phyloP scores from a whole-genome alignment of 1,284 basidiomycete genomes.

The Cryptococcus wingfieldii region DNA sequence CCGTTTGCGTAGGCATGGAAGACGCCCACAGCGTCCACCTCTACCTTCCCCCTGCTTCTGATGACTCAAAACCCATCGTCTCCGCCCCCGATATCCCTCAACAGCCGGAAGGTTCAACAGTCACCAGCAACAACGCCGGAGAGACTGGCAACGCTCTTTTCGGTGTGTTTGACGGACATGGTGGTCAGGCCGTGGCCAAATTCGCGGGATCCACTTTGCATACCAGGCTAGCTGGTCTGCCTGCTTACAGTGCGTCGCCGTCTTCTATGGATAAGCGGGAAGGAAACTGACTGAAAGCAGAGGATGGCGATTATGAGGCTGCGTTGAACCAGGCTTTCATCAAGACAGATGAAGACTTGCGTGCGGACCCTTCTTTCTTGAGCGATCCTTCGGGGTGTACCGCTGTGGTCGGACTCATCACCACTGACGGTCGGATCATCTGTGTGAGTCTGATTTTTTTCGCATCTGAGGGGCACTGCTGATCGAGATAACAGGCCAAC shows the following conservation, averaged over 20 bases:
- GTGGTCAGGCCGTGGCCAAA: slow-evolving; percentile 83
- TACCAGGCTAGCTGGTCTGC: slow-evolving; percentile 67
- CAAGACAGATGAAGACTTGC: slow-evolving; percentile 89
- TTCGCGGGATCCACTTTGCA: slow-evolving; percentile 89
- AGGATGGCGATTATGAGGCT: slow-evolving; percentile 62
- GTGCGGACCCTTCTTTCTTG: slow-evolving; percentile 77
- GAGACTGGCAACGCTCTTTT: slow-evolving; percentile 62
- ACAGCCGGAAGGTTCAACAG: slow-evolving; percentile 45
- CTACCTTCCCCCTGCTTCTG: slow-evolving; percentile 39
- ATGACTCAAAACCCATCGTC: slow-evolving; percentile 5
- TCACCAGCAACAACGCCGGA: slow-evolving; percentile 51
- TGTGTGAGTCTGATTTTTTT: slow-evolving; percentile 60
- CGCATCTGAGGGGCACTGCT: background rate
- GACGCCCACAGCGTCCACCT: slow-evolving; percentile 88
- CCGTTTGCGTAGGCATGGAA: slow-evolving; percentile 67
- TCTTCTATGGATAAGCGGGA: background rate
- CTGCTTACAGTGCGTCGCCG: slow-evolving; percentile 58
- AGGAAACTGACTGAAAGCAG: slow-evolving; percentile 16
- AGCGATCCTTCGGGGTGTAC: slow-evolving; percentile 96
- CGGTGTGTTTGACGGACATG: slow-evolving; percentile 97
- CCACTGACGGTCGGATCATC: slow-evolving; percentile 66
- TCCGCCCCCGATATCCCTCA: slow-evolving; percentile 52
- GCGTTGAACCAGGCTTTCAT: slow-evolving; percentile 88
- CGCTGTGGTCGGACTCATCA: slow-evolving; percentile 82
- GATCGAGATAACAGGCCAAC: slow-evolving; percentile 65